Conservation (phyloP, 805 yeast species). For the Huiozyma sinensis region DNA sequence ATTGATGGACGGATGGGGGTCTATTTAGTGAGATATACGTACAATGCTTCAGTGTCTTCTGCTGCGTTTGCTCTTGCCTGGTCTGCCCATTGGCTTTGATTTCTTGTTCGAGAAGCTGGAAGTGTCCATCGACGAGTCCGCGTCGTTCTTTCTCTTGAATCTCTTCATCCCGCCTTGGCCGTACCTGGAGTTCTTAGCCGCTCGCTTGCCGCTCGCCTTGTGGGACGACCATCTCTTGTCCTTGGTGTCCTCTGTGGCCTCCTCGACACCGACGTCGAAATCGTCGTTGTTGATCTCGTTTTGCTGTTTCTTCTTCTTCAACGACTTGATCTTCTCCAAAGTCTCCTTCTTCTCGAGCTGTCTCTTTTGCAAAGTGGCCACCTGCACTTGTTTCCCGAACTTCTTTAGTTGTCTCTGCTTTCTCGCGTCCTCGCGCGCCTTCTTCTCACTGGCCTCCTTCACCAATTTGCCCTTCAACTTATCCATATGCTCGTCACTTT, state of each 20-base stretch:
- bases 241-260: constrained; percentile 36
- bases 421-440: constrained; percentile 86
- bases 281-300: constrained; percentile 46
- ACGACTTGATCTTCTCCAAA: constrained; percentile 78
- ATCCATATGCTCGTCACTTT: constrained; percentile 97
- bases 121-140: constrained; percentile 59
- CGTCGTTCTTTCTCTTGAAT: constrained; percentile 60
- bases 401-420: constrained; percentile 91
- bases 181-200: constrained; percentile 61
- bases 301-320: constrained; percentile 77
- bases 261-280: constrained; percentile 87
- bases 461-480: constrained; percentile 72
- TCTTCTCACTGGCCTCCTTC: constrained; percentile 71
- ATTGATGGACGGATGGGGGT: neutral
- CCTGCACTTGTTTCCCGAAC: constrained; percentile 94
- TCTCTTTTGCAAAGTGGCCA: constrained; percentile 85
- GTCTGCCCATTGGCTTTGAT: constrained; percentile 35
- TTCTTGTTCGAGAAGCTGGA: constrained; percentile 43
- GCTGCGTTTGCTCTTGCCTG: constrained; percentile 45
- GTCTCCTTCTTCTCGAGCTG: constrained; percentile 88
- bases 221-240: constrained; percentile 23
- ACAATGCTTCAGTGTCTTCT: constrained; percentile 14
- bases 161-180: constrained; percentile 76
- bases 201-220: constrained; percentile 49
- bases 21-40: neutral